These are phyloP conservation scores for Lavandula angustifolia DNA, from an alignment of 257 asterid species.

Conservation along the genomic window DNA sequence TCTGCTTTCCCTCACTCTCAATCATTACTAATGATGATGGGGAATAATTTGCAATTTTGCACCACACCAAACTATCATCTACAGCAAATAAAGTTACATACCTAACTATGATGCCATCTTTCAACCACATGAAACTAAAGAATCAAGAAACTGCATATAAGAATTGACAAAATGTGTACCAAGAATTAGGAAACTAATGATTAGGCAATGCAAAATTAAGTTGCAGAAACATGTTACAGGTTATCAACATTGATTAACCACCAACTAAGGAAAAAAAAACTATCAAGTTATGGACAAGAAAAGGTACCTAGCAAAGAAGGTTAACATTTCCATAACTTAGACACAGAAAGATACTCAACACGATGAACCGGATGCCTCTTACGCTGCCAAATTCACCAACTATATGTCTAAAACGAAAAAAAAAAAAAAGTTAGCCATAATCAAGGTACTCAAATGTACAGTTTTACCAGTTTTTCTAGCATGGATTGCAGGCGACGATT, in stretches of 20 bases:
- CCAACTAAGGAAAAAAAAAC: conserved; percentile 17
- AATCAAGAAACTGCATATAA: neutral
- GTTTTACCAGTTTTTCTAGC: conserved; percentile 24
- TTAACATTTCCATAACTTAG: conserved; percentile 25
- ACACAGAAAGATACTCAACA: conserved; percentile 27
- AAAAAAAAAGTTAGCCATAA: conserved; percentile 36
- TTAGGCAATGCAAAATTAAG: conserved; percentile 26
- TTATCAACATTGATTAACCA: conserved; percentile 16
- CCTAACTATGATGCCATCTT: neutral
- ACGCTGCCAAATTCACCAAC: conserved; percentile 36
- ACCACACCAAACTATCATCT: conserved; percentile 3
- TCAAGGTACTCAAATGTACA: conserved; percentile 42
- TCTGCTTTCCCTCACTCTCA: neutral
- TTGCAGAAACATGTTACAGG: conserved; percentile 19
- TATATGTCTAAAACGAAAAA: conserved; percentile 7
- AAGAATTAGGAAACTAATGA: neutral
- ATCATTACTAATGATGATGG: conserved; percentile 24
- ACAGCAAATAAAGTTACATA: conserved; percentile 12
- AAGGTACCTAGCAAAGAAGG: conserved; percentile 26
- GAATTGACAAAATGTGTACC: conserved; percentile 16
- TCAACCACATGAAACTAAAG: neutral
- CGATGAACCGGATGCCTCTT: conserved; percentile 37
- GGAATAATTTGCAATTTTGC: neutral
- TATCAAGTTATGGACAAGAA: conserved; percentile 4
- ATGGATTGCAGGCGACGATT: conserved; percentile 1